Conservation (phyloP, 2,329 filamentous ascomycete species). For the Dendryphion nanum region DNA sequence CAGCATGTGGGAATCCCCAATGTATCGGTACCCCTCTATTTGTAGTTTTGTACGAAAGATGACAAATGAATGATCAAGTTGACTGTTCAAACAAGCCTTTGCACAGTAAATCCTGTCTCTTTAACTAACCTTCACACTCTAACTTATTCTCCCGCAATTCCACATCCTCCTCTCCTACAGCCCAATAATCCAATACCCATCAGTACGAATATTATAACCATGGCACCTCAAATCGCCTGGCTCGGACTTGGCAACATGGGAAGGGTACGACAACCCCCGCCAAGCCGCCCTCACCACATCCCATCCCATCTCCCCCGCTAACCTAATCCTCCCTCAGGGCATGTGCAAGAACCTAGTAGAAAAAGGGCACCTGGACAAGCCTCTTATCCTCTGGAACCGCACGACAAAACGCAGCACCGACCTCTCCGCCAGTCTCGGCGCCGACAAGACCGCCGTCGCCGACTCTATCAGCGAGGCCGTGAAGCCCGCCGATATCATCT, state of each 20-base stretch:
- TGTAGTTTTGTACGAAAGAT: no score
- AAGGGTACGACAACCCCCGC: constrained; percentile 65
- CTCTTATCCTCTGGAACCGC: constrained; percentile 79
- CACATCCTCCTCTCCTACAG: no score
- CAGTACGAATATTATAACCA: no score
- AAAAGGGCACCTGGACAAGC: constrained; percentile 69
- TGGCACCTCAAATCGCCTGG: constrained; percentile 64
- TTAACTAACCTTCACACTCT: background rate
- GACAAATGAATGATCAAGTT: no score
- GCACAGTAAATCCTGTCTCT: background rate
- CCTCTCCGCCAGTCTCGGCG: constrained; percentile 59
- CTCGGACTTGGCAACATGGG: constrained; percentile 89
- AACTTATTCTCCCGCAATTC: background rate
- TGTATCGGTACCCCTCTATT: no score
- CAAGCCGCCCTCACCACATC: no score
- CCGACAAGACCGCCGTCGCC: constrained; percentile 63
- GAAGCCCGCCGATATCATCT: constrained; percentile 71
- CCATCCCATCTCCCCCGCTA: constrained; percentile 3
- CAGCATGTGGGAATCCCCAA: no score
- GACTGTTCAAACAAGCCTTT: background rate
- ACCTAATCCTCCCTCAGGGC: constrained; percentile 16
- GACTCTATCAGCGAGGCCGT: constrained; percentile 66
- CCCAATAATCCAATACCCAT: no score
- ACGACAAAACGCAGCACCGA: constrained; percentile 65
- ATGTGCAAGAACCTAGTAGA: constrained; percentile 66